These are phyloP conservation scores for Huntiella omanensis DNA, from an alignment of 2,329 filamentous ascomycete species.

Conservation along the genomic window DNA sequence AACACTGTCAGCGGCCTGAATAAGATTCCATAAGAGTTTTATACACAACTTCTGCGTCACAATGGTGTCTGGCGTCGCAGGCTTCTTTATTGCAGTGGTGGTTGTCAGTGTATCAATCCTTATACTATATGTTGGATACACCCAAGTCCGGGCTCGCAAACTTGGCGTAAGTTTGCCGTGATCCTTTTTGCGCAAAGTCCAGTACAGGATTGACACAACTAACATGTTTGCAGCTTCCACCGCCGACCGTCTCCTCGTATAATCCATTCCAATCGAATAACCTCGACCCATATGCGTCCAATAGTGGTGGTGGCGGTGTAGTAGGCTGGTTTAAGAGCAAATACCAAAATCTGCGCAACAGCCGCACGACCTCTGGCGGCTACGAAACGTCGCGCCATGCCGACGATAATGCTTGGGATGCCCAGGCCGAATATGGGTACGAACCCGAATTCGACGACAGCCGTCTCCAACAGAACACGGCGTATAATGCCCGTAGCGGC, in stretches of 20 bases:
- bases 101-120: slow-evolving; percentile 38
- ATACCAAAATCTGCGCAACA: slow-evolving; percentile 42
- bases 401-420: slow-evolving; percentile 70
- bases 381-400: slow-evolving; percentile 38
- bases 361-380: slow-evolving; percentile 47
- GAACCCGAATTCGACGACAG: slow-evolving; percentile 7
- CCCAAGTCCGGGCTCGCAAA: slow-evolving; percentile 51
- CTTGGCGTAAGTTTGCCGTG: slow-evolving; percentile 38
- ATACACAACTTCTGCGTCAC: background rate
- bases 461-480: slow-evolving; percentile 9
- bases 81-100: slow-evolving; percentile 55
- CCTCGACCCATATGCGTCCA: slow-evolving; percentile 27
- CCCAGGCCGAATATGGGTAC: slow-evolving; percentile 45
- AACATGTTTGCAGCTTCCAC: slow-evolving; percentile 35
- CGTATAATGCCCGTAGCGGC: slow-evolving; percentile 13
- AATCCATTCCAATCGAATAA: slow-evolving; percentile 46
- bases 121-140: slow-evolving; percentile 50
- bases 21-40: no score
- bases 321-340: slow-evolving; percentile 56
- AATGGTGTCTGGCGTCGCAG: slow-evolving; percentile 22
- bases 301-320: slow-evolving; percentile 35
- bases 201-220: background rate
- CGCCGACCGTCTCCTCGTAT: slow-evolving; percentile 46
- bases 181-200: background rate
- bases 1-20: no score